Evolutionary conservation across 2,329 filamentous ascomycete species (phyloP).

Genomic region (Sporothrix curviconia): DNA sequence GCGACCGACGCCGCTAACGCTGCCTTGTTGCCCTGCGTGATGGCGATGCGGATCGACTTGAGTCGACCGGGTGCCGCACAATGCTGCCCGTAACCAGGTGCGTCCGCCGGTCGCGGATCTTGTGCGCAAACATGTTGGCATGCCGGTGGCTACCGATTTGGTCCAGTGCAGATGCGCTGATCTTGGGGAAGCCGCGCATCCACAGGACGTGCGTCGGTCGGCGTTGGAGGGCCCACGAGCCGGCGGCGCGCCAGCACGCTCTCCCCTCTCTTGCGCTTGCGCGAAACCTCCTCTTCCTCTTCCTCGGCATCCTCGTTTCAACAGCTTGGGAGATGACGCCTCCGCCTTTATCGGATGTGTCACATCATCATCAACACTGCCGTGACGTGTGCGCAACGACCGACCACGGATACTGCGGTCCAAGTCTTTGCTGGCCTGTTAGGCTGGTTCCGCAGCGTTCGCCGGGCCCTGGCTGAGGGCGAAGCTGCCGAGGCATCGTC

Average conservation of each 20-base stretch:
- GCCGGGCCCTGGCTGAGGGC: background rate
- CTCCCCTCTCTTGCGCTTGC: slow-evolving; percentile 23
- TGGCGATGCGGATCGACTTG: slow-evolving; percentile 68
- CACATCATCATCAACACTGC: background rate
- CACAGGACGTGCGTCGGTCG: slow-evolving; percentile 65
- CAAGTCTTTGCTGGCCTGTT: background rate
- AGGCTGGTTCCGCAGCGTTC: slow-evolving; percentile 11
- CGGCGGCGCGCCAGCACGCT: slow-evolving; percentile 25
- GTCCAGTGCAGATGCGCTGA: slow-evolving; percentile 65
- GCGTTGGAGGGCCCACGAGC: slow-evolving; percentile 36
- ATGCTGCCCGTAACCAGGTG: slow-evolving; percentile 69
- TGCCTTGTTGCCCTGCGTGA: slow-evolving; percentile 64
- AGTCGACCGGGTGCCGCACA: slow-evolving; percentile 70
- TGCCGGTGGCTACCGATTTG: slow-evolving; percentile 71
- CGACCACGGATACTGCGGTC: background rate
- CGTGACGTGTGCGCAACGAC: background rate
- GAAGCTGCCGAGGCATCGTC: background rate
- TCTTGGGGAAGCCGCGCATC: slow-evolving; percentile 68
- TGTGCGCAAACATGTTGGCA: slow-evolving; percentile 72
- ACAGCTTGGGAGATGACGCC: slow-evolving; percentile 41
- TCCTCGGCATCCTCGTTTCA: background rate
- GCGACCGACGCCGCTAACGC: slow-evolving; percentile 54
- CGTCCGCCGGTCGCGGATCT: slow-evolving; percentile 67
- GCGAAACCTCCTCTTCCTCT: background rate
- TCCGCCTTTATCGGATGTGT: slow-evolving; percentile 40